phyloP scores from a whole-genome alignment of 2,329 filamentous ascomycete species.

The Calycina herbarum region DNA sequence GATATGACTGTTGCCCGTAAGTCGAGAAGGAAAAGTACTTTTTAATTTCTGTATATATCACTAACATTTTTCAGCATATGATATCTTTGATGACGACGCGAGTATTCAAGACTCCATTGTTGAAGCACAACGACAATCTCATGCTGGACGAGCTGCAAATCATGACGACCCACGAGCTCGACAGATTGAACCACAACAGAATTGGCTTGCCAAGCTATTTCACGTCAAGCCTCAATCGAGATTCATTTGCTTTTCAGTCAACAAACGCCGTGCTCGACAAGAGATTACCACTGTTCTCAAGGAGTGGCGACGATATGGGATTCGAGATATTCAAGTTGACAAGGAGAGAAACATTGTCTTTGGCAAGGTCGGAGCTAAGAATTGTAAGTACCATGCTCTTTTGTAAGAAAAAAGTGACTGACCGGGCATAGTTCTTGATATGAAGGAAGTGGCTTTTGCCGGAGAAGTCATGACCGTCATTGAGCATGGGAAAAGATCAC shows the following conservation, averaged over 20 bases:
- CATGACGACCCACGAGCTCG: constrained; percentile 38
- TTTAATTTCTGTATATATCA: not conserved
- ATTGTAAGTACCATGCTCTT: constrained; percentile 63
- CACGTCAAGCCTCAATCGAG: constrained; percentile 80
- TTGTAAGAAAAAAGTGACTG: constrained; percentile 18
- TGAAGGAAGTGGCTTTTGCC: constrained; percentile 87
- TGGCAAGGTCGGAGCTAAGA: constrained; percentile 72
- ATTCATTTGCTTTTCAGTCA: constrained; percentile 72
- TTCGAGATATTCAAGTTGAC: constrained; percentile 76
- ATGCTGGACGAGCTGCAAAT: constrained; percentile 40
- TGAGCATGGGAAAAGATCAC: constrained; percentile 75
- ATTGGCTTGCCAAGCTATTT: constrained; percentile 87
- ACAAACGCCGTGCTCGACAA: constrained; percentile 71
- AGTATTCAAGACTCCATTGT: constrained; percentile 31
- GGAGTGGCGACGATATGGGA: constrained; percentile 61
- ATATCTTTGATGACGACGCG: constrained; percentile 31
- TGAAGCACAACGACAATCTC: constrained; percentile 26
- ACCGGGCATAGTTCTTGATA: constrained; percentile 61
- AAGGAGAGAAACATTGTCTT: constrained; percentile 78
- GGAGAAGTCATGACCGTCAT: constrained; percentile 87
- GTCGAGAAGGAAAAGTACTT: constrained; percentile 12
- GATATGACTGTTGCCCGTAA: constrained; percentile 35
- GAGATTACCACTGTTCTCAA: constrained; percentile 74
- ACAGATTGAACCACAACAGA: constrained; percentile 68
- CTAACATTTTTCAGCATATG: constrained; percentile 28